phyloP scores from a whole-genome alignment of 2,329 filamentous ascomycete genomes.

The Purpureocillium takamizusanense region DNA sequence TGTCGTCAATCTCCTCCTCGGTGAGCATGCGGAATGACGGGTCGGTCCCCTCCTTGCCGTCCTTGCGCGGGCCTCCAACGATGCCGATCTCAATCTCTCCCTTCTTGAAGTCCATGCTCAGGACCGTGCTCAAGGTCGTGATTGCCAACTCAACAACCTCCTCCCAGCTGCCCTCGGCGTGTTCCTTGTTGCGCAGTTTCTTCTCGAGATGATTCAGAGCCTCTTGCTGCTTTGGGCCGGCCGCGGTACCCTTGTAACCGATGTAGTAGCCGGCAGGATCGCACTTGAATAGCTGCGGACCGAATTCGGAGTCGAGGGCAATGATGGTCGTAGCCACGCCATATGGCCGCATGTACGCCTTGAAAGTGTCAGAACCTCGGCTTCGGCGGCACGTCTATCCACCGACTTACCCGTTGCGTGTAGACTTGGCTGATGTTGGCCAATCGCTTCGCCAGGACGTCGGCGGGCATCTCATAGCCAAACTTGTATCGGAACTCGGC shows the following conservation, averaged over 20 bases:
- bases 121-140: conserved; percentile 85
- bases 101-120: conserved; percentile 99
- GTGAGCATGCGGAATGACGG: conserved; percentile 78
- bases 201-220: conserved; percentile 98
- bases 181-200: conserved; percentile 99
- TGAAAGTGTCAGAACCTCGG: conserved; percentile 1
- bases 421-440: conserved; percentile 99
- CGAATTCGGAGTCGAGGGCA: conserved; percentile 84
- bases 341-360: conserved; percentile 95
- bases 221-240: conserved; percentile 97
- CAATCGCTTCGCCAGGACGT: conserved; percentile 90
- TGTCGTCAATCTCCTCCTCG: conserved; percentile 96
- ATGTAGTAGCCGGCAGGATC: conserved; percentile 97
- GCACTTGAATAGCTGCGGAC: conserved; percentile 95
- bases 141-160: conserved; percentile 97
- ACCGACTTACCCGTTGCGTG: conserved; percentile 72
- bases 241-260: conserved; percentile 96
- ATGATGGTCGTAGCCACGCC: conserved; percentile 93
- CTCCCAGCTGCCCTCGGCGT: conserved; percentile 86
- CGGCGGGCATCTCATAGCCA: conserved; percentile 98
- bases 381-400: too few relatives aligned
- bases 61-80: conserved; percentile 75
- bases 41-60: conserved; percentile 76
- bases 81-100: conserved; percentile 97
- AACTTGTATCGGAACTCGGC: conserved; percentile 98